Base-by-base conservation (phyloP, 441 rosid genomes). In the Pelargonium hybrid region DNA sequence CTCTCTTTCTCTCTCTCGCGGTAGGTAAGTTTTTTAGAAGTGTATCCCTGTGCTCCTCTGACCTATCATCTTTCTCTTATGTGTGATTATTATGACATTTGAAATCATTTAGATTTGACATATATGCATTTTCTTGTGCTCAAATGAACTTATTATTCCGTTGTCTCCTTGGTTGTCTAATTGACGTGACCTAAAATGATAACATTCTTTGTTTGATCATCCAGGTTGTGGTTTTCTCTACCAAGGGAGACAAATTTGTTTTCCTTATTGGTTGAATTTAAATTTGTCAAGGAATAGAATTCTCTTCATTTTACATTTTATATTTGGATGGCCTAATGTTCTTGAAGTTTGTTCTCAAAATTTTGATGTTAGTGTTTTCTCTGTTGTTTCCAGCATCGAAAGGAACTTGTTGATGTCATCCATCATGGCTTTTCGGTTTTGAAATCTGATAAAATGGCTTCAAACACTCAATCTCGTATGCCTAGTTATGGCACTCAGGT, bases 401-500 rank as follows among this genome's bases (percentile, higher is more conserved):
- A 85, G 77, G 92, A 93, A 74, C 90, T 93, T 73, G 93, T 93
- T 75, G 91, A 87, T 82, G 92, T 93, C 21, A 84, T 93, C 76
- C 95, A 71, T 83, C 95, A 77, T 73, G 97, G 96, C 29, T 81
- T 82, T 71, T 74, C 84, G 72, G 76, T 87, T 66, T 80, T 93
- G 74, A 93, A 88, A 81, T 86, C 93, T 74, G 93, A 91, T 61
- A 91, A 87, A 82, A 77, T 81, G 66, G 79, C 84, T 72, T 75
- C 91, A 52, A 90, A 81, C 79, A 74, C 85, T 73, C 98, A 88
- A 74, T 69, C 86, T 61, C 88, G 92, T 20, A 86, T 91, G 96
- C 98, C 98, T 69, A 88, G 93, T 77, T 93, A 91, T 78, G 98
- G 97, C 67, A 93, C 97, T 66, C 97, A 93, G 95, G 98, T 93